Evolutionary conservation across 225 moss, liverwort and hornwort genomes (phyloP).

Genomic region (Asterella californica): DNA sequence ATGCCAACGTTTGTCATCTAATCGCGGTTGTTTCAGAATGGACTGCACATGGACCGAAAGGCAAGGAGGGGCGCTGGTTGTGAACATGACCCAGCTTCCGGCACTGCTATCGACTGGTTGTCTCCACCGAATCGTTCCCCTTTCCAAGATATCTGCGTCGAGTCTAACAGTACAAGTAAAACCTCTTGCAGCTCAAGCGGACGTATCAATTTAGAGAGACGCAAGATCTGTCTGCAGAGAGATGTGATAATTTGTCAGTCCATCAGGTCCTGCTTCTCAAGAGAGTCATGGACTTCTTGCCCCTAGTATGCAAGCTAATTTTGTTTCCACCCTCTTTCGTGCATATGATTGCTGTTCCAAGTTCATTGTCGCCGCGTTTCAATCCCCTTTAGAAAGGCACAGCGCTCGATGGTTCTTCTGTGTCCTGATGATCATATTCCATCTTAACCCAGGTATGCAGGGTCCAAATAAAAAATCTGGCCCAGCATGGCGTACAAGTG

Average conservation of each 20-base stretch:
- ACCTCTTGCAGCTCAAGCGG: neutral
- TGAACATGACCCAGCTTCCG: conserved; percentile 57
- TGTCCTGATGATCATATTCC: neutral
- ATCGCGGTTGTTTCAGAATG: conserved; percentile 32
- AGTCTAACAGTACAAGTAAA: conserved; percentile 40
- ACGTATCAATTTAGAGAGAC: neutral
- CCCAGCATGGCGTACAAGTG: conserved; percentile 42
- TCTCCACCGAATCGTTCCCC: conserved; percentile 43
- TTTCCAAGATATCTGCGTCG: conserved; percentile 38
- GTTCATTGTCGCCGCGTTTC: neutral
- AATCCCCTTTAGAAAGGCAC: neutral
- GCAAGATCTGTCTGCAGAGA: no score
- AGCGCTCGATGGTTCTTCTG: neutral
- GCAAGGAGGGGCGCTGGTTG: conserved; percentile 30
- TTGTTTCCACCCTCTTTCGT: neutral
- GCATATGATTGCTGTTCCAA: neutral
- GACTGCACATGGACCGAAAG: conserved; percentile 51
- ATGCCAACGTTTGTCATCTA: neutral
- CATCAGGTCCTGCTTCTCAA: no score
- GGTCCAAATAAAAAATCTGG: conserved; percentile 40
- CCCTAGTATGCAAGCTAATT: no score
- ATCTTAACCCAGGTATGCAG: conserved; percentile 42
- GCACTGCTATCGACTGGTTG: conserved; percentile 47
- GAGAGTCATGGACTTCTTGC: no score
- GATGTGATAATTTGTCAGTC: neutral